Percentiles rank a stretch among this genome's conserved stretches.
These are phyloP conservation scores for Veloboletus limbatus DNA, from an alignment of 1,284 basidiomycete genomes.

Conservation along the genomic window DNA sequence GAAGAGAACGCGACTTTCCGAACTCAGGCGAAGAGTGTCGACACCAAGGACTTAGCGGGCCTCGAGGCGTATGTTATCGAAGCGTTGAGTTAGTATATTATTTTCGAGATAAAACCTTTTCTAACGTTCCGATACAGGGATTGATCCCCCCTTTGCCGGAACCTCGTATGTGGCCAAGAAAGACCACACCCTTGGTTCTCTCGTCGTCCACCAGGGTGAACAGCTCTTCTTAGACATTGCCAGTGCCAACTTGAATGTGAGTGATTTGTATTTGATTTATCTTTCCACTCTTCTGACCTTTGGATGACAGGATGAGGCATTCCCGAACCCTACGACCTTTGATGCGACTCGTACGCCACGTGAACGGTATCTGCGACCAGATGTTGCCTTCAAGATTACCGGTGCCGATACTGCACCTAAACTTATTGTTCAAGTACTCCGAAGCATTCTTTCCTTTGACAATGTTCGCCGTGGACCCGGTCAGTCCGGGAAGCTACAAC, in stretches of 20 bases:
- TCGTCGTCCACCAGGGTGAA: conserved; percentile 44
- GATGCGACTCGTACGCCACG: conserved; percentile 44
- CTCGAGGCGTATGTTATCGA: conserved; percentile 60
- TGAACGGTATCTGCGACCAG: conserved; percentile 51
- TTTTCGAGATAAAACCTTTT: neutral
- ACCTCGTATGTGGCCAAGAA: conserved; percentile 40
- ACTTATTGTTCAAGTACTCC: conserved; percentile 48
- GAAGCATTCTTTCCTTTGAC: conserved; percentile 47
- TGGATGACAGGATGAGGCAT: conserved; percentile 42
- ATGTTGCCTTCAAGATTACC: conserved; percentile 54
- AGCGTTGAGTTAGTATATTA: conserved; percentile 54
- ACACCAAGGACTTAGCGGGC: conserved; percentile 36
- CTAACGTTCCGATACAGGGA: conserved; percentile 33
- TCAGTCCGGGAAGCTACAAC: conserved; percentile 49
- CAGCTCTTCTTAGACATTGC: conserved; percentile 61
- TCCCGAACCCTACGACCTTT: conserved; percentile 47
- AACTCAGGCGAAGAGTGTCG: conserved; percentile 36
- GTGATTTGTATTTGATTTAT: neutral
- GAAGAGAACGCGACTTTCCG: conserved; percentile 42
- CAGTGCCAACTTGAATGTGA: conserved; percentile 54
- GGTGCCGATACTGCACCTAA: conserved; percentile 56
- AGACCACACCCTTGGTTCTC: conserved; percentile 42
- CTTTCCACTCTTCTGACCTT: neutral
- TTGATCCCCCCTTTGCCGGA: conserved; percentile 48
- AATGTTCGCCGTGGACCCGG: conserved; percentile 54